A percentile compares a stretch with the other conserved stretches of the same genome.
Evolutionary conservation across 768 basidiomycete genomes (phyloP).

Genomic region (Leccinum rimulosum): DNA sequence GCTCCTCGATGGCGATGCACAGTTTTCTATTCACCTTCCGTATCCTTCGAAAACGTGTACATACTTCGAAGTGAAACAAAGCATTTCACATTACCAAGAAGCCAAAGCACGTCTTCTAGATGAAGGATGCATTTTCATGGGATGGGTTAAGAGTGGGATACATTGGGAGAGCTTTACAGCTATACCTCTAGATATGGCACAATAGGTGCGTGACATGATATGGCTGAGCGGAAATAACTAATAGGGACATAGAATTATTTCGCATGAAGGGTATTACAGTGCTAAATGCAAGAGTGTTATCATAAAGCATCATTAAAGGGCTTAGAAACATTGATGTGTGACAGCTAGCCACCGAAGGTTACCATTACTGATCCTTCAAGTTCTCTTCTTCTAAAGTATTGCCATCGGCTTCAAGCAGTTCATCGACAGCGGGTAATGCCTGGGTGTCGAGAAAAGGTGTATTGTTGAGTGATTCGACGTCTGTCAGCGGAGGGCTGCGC

Average conservation of each 20-base stretch:
- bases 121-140: constrained; percentile 47
- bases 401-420: constrained; percentile 16
- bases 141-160: constrained; percentile 59
- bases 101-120: constrained; percentile 51
- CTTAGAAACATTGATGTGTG: neutral
- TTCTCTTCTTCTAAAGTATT: constrained; percentile 14
- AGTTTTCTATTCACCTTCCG: constrained; percentile 10
- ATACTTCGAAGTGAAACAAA: constrained; percentile 47
- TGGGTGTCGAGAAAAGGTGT: constrained; percentile 32
- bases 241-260: neutral
- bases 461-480: constrained; percentile 37
- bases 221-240: neutral
- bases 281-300: constrained; percentile 8
- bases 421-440: constrained; percentile 21
- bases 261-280: neutral
- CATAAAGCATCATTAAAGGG: constrained; percentile 19
- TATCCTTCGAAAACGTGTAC: constrained; percentile 27
- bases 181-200: constrained; percentile 3
- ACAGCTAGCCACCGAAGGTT: neutral
- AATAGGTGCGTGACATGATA: neutral
- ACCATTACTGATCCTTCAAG: constrained; percentile 30
- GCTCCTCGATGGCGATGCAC: constrained; percentile 10
- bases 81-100: constrained; percentile 43
- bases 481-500: constrained; percentile 49
- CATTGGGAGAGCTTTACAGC: constrained; percentile 51